These are phyloP conservation scores for Kazachstania martiniae DNA, from an alignment of 805 yeast species.

Conservation along the genomic window DNA sequence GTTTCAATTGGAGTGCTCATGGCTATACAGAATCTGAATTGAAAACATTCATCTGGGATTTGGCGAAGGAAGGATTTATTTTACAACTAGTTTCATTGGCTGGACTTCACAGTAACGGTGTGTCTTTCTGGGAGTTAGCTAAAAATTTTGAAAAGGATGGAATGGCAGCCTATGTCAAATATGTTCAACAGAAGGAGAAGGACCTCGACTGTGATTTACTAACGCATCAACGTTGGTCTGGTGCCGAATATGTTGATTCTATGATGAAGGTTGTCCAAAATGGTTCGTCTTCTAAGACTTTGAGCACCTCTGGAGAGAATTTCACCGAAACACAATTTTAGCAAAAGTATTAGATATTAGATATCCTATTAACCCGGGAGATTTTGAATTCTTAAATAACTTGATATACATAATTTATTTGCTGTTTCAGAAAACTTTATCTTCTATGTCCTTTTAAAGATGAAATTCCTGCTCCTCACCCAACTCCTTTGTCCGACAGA, in stretches of 20 bases:
- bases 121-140: slow-evolving; percentile 42
- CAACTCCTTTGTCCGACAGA: no score
- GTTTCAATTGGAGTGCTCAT: slow-evolving; percentile 49
- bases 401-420: no score
- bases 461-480: no score
- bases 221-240: slow-evolving; percentile 55
- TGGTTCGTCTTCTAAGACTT: slow-evolving; percentile 34
- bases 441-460: no score
- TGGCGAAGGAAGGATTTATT: slow-evolving; percentile 47
- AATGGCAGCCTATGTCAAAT: slow-evolving; percentile 47
- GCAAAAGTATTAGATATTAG: neutral
- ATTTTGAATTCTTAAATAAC: no score
- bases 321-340: slow-evolving; percentile 32
- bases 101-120: slow-evolving; percentile 45
- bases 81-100: slow-evolving; percentile 52
- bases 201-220: slow-evolving; percentile 39
- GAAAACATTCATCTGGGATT: slow-evolving; percentile 39
- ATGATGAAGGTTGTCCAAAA: slow-evolving; percentile 32
- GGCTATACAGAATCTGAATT: slow-evolving; percentile 41
- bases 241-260: slow-evolving; percentile 44
- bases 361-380: no score
- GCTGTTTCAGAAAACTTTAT: no score
- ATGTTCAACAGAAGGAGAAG: slow-evolving; percentile 39
- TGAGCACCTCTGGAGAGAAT: slow-evolving; percentile 32
- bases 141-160: slow-evolving; percentile 40